phyloP scores from a whole-genome alignment of 139 green algal genomes.

The Micractinium conductrix region DNA sequence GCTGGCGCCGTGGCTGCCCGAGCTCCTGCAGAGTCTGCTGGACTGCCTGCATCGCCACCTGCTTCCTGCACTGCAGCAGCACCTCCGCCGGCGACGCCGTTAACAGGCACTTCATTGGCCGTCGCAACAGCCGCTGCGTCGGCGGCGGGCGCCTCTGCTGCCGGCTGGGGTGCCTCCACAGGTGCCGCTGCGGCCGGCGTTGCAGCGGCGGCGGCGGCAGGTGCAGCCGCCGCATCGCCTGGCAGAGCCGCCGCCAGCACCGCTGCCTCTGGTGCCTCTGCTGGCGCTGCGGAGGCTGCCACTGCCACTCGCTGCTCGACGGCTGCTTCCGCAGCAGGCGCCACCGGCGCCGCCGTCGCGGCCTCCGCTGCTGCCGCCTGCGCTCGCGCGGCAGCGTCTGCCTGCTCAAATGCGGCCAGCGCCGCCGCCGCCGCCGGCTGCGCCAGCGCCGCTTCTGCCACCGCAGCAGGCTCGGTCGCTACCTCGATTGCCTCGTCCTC shows the following conservation, averaged over 20 bases:
- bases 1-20: neutral
- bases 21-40: neutral
- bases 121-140: neutral
- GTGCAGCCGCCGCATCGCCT: neutral
- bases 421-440: neutral
- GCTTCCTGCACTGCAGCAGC: too few species aligned
- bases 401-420: neutral
- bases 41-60: neutral
- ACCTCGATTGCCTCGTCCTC: neutral
- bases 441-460: neutral
- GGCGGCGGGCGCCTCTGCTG: neutral
- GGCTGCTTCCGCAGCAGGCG: neutral
- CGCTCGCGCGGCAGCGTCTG: neutral
- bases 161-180: neutral
- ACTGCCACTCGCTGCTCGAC: neutral
- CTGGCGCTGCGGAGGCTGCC: neutral
- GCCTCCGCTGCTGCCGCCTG: neutral
- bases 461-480: neutral
- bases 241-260: neutral
- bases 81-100: too few species aligned
- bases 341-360: neutral
- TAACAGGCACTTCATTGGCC: neutral
- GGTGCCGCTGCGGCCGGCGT: neutral
- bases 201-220: neutral
- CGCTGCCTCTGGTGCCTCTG: too few species aligned